These are phyloP conservation scores for Zasmidium citrigriseum DNA, from an alignment of 2,329 filamentous ascomycete genomes.

Conservation along the genomic window DNA sequence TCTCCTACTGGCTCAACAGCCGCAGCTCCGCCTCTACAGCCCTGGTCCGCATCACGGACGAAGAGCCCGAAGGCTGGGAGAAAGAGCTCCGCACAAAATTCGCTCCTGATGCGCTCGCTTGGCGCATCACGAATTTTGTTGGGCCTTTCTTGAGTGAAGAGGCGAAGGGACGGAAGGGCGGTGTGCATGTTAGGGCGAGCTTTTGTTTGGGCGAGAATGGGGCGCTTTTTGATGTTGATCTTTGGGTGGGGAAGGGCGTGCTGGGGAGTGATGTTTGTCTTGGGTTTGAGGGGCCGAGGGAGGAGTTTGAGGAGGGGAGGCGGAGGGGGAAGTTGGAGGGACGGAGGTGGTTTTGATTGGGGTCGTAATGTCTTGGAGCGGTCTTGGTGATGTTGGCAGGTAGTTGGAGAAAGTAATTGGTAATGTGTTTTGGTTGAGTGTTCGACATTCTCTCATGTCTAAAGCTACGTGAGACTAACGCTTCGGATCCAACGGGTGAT, in stretches of 20 bases:
- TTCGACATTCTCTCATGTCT: no score
- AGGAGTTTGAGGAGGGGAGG: constrained; percentile 44
- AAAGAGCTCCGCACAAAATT: constrained; percentile 42
- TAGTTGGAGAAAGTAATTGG: no score
- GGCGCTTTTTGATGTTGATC: constrained; percentile 50
- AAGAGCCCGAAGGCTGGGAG: constrained; percentile 43
- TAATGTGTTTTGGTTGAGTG: no score
- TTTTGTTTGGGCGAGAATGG: constrained; percentile 44
- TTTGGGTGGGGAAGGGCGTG: constrained; percentile 39
- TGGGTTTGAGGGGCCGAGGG: constrained; percentile 45
- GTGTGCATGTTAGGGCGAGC: constrained; percentile 47
- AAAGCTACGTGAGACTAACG: no score
- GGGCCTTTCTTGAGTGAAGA: constrained; percentile 41
- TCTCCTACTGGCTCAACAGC: constrained; percentile 46
- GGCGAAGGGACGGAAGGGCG: constrained; percentile 43
- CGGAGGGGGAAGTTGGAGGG: constrained; percentile 45
- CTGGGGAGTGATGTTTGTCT: constrained; percentile 40
- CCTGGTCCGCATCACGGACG: constrained; percentile 33
- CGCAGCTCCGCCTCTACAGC: constrained; percentile 42
- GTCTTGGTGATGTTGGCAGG: no score
- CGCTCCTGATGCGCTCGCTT: constrained; percentile 42
- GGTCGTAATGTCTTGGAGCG: no score
- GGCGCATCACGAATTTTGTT: constrained; percentile 42
- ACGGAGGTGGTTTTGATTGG: constrained; percentile 49
- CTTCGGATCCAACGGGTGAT: background rate